Conservation (phyloP, 306 rosid species). For the Phaseolus lunatus region DNA sequence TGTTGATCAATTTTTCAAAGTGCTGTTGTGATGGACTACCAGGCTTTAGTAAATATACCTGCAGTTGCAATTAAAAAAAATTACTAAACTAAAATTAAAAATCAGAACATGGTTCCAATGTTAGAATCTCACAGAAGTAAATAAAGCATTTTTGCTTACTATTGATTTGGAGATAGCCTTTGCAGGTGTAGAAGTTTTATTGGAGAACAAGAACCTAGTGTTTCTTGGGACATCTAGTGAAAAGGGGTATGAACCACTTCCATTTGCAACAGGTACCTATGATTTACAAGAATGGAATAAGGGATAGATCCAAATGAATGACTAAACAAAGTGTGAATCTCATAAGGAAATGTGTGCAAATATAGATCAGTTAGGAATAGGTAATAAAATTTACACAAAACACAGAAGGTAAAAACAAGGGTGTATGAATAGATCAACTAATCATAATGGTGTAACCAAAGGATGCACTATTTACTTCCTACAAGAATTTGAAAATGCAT, state of each 20-base stretch:
- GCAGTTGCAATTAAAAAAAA: slow-evolving; percentile 52
- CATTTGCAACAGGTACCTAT: slow-evolving; percentile 98
- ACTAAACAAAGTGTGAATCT: slow-evolving; percentile 21
- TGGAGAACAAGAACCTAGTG: slow-evolving; percentile 96
- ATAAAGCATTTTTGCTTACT: slow-evolving; percentile 62
- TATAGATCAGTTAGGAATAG: slow-evolving; percentile 36
- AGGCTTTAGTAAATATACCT: slow-evolving; percentile 89
- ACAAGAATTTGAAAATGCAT: slow-evolving; percentile 26
- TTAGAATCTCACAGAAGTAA: slow-evolving; percentile 35
- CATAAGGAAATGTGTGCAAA: slow-evolving; percentile 10
- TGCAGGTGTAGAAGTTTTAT: slow-evolving; percentile 81
- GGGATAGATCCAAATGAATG: slow-evolving; percentile 11
- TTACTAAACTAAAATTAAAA: slow-evolving; percentile 39
- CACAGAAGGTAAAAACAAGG: slow-evolving; percentile 14
- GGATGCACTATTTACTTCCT: slow-evolving; percentile 39
- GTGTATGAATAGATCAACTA: slow-evolving; percentile 15
- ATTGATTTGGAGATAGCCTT: slow-evolving; percentile 92
- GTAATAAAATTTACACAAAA: slow-evolving; percentile 12
- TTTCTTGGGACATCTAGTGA: slow-evolving; percentile 93
- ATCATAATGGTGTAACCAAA: slow-evolving; percentile 28
- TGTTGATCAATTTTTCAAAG: slow-evolving; percentile 95
- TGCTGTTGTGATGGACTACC: slow-evolving; percentile 73
- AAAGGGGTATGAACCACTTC: slow-evolving; percentile 93
- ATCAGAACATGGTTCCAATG: slow-evolving; percentile 25
- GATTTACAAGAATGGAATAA: slow-evolving; percentile 44